Evolutionary conservation across 1,139 yeast genomes (phyloP), one percentile per base, ranked within the genome.

Genomic region (Entelexis sorbosivorans): DNA sequence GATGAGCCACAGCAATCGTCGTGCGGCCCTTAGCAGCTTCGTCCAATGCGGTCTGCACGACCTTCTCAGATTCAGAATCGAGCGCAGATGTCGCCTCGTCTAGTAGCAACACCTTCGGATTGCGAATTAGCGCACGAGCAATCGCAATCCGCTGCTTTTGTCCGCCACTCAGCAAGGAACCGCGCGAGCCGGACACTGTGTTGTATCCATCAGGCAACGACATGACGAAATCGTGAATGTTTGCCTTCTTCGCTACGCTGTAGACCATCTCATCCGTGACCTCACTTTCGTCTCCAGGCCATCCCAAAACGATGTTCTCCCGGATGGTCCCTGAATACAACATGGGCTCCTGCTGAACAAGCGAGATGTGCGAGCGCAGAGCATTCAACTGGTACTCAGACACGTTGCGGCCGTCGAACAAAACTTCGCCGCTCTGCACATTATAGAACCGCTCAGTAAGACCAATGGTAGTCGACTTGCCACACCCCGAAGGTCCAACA

Each of bases 401-500:
- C 46, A 91, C 78, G 59, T 84, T 78, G 56, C 80, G 75, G 11
- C 82, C 85, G 62, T 88, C 94, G 22, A 89, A 73, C 28, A 73
- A 59, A 16, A 89, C 79, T 44, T 66, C 61, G 8, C 98, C 97
- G 0, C 70, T 61, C 3, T 71, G 62, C 2, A 95, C 93, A 57
- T 84, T 81, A 65, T 89, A 89, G 65, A 86, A 88, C 52, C 94
- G 71, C 58, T 88, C 75, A 51, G 87, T 68, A 50, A 89, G 69
- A 28, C 89, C 83, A n/a, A 94, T 83, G 34, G 93, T 81, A 0
- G 96, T 89, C 2, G 95, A 84, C 67, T 89, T 89, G 38, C 97
- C 97, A 61, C 94, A 79, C 5, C 97, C 97, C 4, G 95, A 86
- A 1, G 96, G 93, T 0, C 97, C 98, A 3, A 89, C 97, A 56